Conservation (phyloP, 2,329 filamentous ascomycete genomes). For the Fusarium drepaniforme region DNA sequence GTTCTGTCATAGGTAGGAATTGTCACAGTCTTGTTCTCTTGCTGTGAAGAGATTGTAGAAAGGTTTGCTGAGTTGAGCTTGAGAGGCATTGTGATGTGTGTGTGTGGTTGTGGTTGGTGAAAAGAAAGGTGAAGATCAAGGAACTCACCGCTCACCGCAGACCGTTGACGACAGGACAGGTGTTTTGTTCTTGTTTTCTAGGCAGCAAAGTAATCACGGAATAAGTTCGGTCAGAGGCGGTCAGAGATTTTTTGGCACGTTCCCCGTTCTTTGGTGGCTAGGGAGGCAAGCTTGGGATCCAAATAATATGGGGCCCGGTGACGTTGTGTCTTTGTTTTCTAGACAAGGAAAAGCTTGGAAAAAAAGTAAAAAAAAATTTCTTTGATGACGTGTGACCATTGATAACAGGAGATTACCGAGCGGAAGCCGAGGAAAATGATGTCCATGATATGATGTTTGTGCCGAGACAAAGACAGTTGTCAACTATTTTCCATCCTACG, state of each 20-base stretch:
- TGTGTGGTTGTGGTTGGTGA: neutral
- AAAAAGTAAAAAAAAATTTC: neutral
- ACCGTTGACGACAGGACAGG: conserved; percentile 15
- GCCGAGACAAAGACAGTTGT: neutral
- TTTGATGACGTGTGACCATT: neutral
- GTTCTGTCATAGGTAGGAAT: conserved; percentile 59
- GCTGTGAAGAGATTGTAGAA: conserved; percentile 35
- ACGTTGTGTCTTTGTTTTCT: neutral
- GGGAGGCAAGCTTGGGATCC: neutral
- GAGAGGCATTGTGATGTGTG: conserved; percentile 32
- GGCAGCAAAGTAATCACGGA: conserved; percentile 20
- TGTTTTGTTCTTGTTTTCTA: conserved; percentile 25
- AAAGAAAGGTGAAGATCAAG: conserved; percentile 14
- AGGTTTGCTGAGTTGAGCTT: conserved; percentile 46
- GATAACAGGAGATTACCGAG: neutral
- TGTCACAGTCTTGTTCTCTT: conserved; percentile 35
- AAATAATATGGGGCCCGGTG: neutral
- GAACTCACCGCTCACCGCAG: conserved; percentile 34
- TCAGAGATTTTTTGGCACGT: conserved; percentile 22
- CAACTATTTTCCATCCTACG: neutral
- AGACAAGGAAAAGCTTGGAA: neutral
- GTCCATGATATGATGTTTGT: neutral
- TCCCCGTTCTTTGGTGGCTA: conserved; percentile 32
- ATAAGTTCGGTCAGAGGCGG: conserved; percentile 32
- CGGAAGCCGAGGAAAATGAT: neutral